These are phyloP conservation scores for Quercus variabilis DNA, from an alignment of 306 rosid species.

Conservation along the genomic window DNA sequence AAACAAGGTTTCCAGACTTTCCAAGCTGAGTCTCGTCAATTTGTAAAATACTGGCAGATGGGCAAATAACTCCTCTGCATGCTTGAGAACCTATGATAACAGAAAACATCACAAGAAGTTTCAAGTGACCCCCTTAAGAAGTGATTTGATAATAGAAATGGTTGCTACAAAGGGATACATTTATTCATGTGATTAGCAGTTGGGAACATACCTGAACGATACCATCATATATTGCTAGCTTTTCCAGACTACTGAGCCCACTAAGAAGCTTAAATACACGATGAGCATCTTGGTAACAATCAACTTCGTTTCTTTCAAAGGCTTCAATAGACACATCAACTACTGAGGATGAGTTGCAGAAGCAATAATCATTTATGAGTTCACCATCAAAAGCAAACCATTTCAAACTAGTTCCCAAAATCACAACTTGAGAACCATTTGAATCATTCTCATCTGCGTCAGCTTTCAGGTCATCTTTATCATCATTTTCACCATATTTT, in stretches of 20 bases:
- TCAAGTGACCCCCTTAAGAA: neutral
- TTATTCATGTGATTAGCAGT: neutral
- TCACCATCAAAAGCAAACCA: neutral
- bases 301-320: too few relatives aligned
- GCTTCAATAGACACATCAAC: neutral
- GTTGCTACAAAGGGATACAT: neutral
- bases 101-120: neutral
- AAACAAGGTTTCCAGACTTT: neutral
- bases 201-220: neutral
- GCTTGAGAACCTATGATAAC: neutral
- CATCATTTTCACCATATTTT: neutral
- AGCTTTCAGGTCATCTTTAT: neutral
- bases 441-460: neutral
- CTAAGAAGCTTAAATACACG: neutral
- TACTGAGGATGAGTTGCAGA: neutral
- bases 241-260: neutral
- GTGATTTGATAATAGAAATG: neutral
- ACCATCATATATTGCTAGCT: neutral
- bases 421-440: neutral
- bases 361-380: neutral
- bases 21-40: neutral
- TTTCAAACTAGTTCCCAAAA: neutral
- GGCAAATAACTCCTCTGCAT: neutral
- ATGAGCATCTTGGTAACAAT: neutral
- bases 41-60: neutral